A percentile compares a stretch with the other conserved stretches of the same genome.
These are phyloP conservation scores for Saturnispora zaruensis DNA, from an alignment of 805 yeast genomes.

Conservation along the genomic window DNA sequence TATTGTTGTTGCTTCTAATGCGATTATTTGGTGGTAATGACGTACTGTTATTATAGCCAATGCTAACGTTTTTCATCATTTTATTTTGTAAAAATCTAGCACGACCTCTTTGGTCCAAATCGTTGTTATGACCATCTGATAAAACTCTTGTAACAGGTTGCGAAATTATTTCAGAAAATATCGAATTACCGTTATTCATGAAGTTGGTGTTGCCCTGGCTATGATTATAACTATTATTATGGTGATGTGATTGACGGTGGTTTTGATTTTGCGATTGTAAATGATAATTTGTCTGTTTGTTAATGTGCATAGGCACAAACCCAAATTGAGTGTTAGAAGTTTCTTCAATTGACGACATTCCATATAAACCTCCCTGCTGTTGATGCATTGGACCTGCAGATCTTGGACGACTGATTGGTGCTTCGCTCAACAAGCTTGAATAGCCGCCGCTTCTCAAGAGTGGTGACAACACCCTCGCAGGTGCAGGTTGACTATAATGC, in stretches of 20 bases:
- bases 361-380: not conserved
- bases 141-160: constrained; percentile 20
- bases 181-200: not conserved
- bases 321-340: constrained; percentile 1
- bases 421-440: constrained; percentile 8
- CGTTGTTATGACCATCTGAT: constrained; percentile 23
- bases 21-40: constrained; percentile 15
- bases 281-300: not conserved
- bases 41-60: constrained; percentile 4
- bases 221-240: not conserved
- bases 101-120: constrained; percentile 16
- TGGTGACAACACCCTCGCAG: constrained; percentile 11
- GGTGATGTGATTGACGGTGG: constrained; percentile 1
- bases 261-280: constrained; percentile 3
- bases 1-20: not conserved
- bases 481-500: constrained; percentile 10
- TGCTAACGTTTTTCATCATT: constrained; percentile 2
- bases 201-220: constrained; percentile 10
- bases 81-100: constrained; percentile 8
- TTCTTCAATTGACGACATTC: constrained; percentile 1
- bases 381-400: constrained; percentile 35
- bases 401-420: constrained; percentile 31
- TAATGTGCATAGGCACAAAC: constrained; percentile 2
- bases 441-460: constrained; percentile 7
- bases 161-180: constrained; percentile 1